These are phyloP conservation scores for Fusarium sp. DNA, from an alignment of 2,329 filamentous ascomycete species.

Conservation along the genomic window DNA sequence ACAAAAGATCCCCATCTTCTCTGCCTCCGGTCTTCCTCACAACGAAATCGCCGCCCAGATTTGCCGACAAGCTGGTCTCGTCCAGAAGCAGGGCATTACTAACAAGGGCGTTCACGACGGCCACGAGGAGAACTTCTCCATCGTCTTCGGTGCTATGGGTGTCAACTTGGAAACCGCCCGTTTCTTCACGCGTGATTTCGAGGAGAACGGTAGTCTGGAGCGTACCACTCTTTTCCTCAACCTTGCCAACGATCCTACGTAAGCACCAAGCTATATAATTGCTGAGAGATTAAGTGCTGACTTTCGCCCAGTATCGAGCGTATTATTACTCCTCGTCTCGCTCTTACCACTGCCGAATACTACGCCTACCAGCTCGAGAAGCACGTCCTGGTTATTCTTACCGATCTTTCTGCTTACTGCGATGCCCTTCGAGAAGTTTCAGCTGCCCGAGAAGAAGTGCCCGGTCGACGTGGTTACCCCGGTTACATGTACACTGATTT, in stretches of 20 bases:
- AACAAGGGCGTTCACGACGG: slow-evolving; percentile 97
- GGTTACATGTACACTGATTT: slow-evolving; percentile 99
- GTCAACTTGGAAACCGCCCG: slow-evolving; percentile 98
- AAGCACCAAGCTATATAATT: slow-evolving; percentile 53
- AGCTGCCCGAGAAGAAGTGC: slow-evolving; percentile 97
- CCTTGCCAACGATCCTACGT: slow-evolving; percentile 99
- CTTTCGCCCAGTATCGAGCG: slow-evolving; percentile 82
- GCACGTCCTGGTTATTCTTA: slow-evolving; percentile 98
- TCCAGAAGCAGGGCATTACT: slow-evolving; percentile 78
- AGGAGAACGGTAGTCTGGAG: slow-evolving; percentile 99
- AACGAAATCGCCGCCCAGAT: slow-evolving; percentile 99
- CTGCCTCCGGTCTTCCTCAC: slow-evolving; percentile 95
- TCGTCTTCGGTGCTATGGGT: slow-evolving; percentile 99
- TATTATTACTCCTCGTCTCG: slow-evolving; percentile 99
- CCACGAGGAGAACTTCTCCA: slow-evolving; percentile 99
- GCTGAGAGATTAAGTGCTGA: slow-evolving; percentile 9
- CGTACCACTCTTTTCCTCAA: slow-evolving; percentile 98
- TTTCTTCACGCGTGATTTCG: slow-evolving; percentile 98
- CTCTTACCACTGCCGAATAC: slow-evolving; percentile 98
- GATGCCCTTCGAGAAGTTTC: slow-evolving; percentile 99
- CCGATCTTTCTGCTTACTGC: slow-evolving; percentile 97
- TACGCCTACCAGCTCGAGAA: slow-evolving; percentile 99
- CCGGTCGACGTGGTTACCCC: slow-evolving; percentile 97
- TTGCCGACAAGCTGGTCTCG: slow-evolving; percentile 94
- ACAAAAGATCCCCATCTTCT: slow-evolving; percentile 99